Evolutionary conservation across 805 yeast genomes (phyloP).

Genomic region (Tetrapisispora iriomotensis): DNA sequence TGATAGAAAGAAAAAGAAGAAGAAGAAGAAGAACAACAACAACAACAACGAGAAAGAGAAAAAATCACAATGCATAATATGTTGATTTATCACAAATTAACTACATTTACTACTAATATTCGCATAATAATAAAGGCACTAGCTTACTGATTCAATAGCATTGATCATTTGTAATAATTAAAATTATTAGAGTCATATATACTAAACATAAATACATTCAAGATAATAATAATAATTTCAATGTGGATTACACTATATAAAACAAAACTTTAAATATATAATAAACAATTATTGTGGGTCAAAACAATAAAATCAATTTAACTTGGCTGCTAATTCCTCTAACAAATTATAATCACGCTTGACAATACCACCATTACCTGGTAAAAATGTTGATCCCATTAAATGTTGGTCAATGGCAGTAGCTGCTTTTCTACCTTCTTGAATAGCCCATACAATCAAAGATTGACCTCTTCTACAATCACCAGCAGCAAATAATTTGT

Average conservation of each 20-base stretch:
- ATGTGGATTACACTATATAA: too few relatives aligned
- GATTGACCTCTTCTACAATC: conserved; percentile 99
- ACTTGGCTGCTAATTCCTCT: conserved; percentile 57
- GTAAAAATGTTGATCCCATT: conserved; percentile 72
- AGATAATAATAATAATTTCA: too few relatives aligned
- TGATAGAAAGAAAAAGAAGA: conserved; percentile 4
- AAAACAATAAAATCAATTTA: background rate
- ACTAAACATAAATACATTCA: too few relatives aligned
- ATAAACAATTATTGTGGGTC: too few relatives aligned
- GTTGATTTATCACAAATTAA: too few relatives aligned
- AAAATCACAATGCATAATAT: background rate
- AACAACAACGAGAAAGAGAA: conserved; percentile 2
- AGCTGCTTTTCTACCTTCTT: conserved; percentile 98
- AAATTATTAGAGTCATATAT: too few relatives aligned
- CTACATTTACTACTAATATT: too few relatives aligned
- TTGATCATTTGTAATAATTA: too few relatives aligned
- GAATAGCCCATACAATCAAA: conserved; percentile 97
- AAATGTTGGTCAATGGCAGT: conserved; percentile 77
- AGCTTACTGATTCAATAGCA: too few relatives aligned
- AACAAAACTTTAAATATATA: background rate
- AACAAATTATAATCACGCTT: conserved; percentile 70
- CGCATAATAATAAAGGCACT: too few relatives aligned
- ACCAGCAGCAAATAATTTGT: conserved; percentile 87
- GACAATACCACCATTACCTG: conserved; percentile 89
- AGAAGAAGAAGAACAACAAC: conserved; percentile 6